Conservation (phyloP, 2,329 filamentous ascomycete species). For the Paecilomyces dactylethromorphus region DNA sequence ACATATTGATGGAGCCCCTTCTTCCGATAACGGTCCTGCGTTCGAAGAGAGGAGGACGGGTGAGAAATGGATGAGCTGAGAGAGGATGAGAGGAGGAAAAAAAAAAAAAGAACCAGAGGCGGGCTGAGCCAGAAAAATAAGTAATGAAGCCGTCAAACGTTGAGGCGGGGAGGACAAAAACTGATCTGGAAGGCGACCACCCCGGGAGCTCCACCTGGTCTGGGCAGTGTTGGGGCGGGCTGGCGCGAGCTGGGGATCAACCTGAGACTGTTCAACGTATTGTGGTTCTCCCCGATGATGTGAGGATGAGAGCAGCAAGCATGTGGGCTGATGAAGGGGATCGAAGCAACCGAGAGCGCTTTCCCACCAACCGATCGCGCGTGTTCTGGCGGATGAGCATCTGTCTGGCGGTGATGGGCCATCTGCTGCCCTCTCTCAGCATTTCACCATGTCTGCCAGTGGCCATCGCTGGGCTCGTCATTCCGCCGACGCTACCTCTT, state of each 20-base stretch:
- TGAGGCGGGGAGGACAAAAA: neutral
- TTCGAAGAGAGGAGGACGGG: slow-evolving; percentile 1
- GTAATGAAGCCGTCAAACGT: neutral
- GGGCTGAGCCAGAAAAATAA: slow-evolving; percentile 7
- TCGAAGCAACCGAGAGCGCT: too few species aligned
- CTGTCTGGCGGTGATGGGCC: neutral
- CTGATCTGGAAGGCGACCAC: neutral
- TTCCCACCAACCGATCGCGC: too few species aligned
- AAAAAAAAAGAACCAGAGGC: slow-evolving; percentile 5
- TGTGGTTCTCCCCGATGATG: neutral
- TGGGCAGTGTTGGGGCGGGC: neutral
- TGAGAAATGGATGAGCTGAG: slow-evolving; percentile 6
- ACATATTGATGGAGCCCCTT: slow-evolving; percentile 20
- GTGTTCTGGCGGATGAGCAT: too few species aligned
- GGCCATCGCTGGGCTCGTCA: neutral
- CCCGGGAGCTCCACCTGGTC: neutral
- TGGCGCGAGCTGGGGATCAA: neutral
- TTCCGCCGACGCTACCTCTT: neutral
- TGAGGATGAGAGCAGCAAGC: neutral
- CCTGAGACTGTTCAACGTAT: neutral
- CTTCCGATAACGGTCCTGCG: neutral
- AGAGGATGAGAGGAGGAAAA: slow-evolving; percentile 1
- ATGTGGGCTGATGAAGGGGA: neutral
- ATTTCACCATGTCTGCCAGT: neutral
- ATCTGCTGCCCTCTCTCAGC: neutral